Percentiles rank a stretch among this genome's conserved stretches.
Conservation (phyloP, 2,329 filamentous ascomycete species). For the Herpomyces periplanetae region DNA sequence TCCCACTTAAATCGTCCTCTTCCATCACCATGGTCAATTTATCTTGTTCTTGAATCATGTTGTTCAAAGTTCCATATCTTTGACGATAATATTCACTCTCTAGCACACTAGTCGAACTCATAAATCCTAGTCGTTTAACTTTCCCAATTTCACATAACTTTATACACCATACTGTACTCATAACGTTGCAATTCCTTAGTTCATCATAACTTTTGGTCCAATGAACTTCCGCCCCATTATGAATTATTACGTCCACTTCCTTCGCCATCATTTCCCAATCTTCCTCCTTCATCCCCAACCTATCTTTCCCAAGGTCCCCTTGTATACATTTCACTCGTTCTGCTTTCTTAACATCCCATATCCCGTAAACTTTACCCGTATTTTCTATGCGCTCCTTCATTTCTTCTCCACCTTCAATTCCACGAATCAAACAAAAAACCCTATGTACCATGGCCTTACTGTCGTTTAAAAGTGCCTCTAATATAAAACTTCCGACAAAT, state of each 20-base stretch:
- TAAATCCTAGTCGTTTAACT: constrained; percentile 39
- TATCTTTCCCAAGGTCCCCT: constrained; percentile 30
- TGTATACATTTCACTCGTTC: constrained; percentile 22
- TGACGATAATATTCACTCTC: constrained; percentile 46
- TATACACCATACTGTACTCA: constrained; percentile 36
- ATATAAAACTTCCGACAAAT: constrained; percentile 45
- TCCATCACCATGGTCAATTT: constrained; percentile 37
- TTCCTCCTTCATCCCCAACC: constrained; percentile 25
- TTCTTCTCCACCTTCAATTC: constrained; percentile 16
- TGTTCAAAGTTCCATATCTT: no score
- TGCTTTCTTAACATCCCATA: constrained; percentile 32
- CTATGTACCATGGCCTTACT: constrained; percentile 14
- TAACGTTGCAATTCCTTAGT: constrained; percentile 32
- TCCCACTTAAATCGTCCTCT: constrained; percentile 35
- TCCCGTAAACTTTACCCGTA: constrained; percentile 31
- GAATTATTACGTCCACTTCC: constrained; percentile 28
- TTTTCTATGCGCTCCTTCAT: constrained; percentile 22
- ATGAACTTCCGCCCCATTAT: constrained; percentile 44
- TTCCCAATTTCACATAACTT: constrained; percentile 33
- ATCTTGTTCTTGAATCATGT: no score
- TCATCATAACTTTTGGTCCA: constrained; percentile 43
- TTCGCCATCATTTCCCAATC: constrained; percentile 23
- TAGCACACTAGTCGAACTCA: constrained; percentile 42
- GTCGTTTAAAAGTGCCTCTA: constrained; percentile 29
- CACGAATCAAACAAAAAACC: constrained; percentile 35